These are phyloP conservation scores for Grosmannia serpens DNA, from an alignment of 2,329 filamentous ascomycete species.

Conservation along the genomic window DNA sequence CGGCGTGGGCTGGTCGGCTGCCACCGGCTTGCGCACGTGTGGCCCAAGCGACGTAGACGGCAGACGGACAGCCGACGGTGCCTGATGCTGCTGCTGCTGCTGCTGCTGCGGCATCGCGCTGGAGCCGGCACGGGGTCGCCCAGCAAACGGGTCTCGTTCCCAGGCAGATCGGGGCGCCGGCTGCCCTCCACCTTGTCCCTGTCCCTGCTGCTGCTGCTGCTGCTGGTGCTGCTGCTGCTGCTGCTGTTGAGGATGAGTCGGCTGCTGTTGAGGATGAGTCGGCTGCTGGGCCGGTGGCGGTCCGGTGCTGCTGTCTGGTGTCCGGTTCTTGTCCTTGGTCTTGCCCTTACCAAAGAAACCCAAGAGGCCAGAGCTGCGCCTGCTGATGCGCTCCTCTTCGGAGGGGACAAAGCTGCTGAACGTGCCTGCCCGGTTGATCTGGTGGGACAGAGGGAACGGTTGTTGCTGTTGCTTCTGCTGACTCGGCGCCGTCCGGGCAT, in stretches of 20 bases:
- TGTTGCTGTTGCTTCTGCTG: background rate
- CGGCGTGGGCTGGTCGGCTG: background rate
- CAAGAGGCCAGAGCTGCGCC: constrained; percentile 3
- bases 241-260: background rate
- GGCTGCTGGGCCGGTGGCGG: background rate
- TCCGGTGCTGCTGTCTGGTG: background rate
- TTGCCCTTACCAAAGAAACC: constrained; percentile 9
- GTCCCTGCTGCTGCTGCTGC: background rate
- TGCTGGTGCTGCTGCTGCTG: background rate
- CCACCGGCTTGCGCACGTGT: constrained; percentile 4
- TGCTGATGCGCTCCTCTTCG: background rate
- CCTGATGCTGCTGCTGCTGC: too few species aligned
- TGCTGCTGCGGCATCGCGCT: background rate
- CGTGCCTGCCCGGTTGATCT: constrained; percentile 2
- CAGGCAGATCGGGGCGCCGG: background rate
- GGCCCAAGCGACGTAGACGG: background rate
- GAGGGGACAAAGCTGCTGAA: constrained; percentile 6
- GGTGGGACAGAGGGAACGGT: background rate
- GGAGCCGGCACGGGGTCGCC: constrained; percentile 3
- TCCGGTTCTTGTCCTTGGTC: constrained; percentile 1
- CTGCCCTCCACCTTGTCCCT: background rate
- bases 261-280: background rate
- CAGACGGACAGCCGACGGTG: constrained; percentile 2
- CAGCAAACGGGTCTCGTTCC: background rate
- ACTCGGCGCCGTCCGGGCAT: background rate